Conservation (phyloP, 805 yeast species). For the Cyberlindnera veronae region DNA sequence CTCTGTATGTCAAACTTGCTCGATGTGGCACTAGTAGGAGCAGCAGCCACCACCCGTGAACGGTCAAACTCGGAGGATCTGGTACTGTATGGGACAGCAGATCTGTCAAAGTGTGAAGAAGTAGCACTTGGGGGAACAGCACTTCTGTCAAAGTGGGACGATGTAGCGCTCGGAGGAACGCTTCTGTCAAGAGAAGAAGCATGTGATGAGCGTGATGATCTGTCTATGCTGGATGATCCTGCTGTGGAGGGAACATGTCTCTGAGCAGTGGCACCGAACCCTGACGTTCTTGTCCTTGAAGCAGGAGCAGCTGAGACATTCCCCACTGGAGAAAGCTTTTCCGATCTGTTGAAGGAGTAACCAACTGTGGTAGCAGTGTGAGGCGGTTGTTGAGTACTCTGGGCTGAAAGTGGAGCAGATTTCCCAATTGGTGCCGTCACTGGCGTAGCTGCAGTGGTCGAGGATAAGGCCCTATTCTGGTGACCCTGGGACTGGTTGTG, state of each 20-base stretch:
- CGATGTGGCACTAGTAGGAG: conserved; percentile 5
- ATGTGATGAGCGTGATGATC: not conserved
- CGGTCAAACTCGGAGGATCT: too few relatives aligned
- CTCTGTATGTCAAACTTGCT: conserved; percentile 2
- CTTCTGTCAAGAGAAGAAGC: too few relatives aligned
- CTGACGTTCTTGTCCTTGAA: not conserved
- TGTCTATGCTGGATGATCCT: not conserved
- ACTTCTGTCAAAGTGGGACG: conserved; percentile 1
- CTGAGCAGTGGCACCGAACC: not conserved
- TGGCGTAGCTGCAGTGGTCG: not conserved
- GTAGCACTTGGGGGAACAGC: conserved; percentile 3
- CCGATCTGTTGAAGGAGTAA: conserved; percentile 7
- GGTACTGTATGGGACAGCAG: too few relatives aligned
- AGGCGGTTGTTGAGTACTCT: not conserved
- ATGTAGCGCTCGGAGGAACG: conserved; percentile 6
- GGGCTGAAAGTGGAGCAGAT: too few relatives aligned
- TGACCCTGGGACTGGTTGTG: not conserved
- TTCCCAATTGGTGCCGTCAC: too few relatives aligned
- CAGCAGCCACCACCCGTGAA: too few relatives aligned
- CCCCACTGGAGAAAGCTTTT: conserved; percentile 2
- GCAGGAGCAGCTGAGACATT: not conserved
- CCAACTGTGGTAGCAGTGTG: not conserved
- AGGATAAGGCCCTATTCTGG: not conserved
- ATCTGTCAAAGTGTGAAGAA: too few relatives aligned
- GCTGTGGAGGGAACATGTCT: not conserved